Base-by-base conservation (phyloP, 305 asterid genomes). In the Plantago coronopus region DNA sequence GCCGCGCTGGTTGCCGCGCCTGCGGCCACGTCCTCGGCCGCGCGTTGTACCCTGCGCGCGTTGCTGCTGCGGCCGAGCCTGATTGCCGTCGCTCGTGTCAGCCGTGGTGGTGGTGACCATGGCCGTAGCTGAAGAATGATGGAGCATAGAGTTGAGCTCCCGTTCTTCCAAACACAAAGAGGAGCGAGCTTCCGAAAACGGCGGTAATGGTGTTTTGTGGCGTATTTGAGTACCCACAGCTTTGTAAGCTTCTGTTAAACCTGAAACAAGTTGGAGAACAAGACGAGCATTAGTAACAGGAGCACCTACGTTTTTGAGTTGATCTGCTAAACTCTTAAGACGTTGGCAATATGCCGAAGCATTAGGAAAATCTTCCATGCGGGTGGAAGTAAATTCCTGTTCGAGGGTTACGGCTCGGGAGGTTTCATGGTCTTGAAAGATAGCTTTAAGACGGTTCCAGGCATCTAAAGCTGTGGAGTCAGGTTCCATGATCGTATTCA, bases 141-240 rank as follows among this genome's bases (percentile, higher is more conserved):
- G n/a, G n/a, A n/a, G n/a, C n/a, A n/a, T n/a, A n/a, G n/a, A n/a
- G n/a, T n/a, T n/a, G n/a, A n/a, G n/a, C n/a, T n/a, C n/a, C n/a
- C n/a, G n/a, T n/a, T n/a, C n/a, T n/a, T n/a, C n/a, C n/a, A n/a
- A n/a, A n/a, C n/a, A n/a, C n/a, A n/a, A n/a, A n/a, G n/a, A n/a
- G 38, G 63, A 55, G 42, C 58, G 50, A 61, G 68, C 61, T 54
- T 25, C 50, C 7, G 5, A 6, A 45, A 18, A 15, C 25, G 23
- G 54, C 57, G 21, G 18, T 54, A 48, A 54, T 40, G 27, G 11
- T 65, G 54, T 17, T 10, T 7, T 37, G 43, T 42, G 46, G 16
- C 46, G 46, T 1, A 42, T 9, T 9, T 42, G 13, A 2, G 46
- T 42, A 2, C 16, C 46, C 2, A 42, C 46, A 42, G 2, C 9